phyloP scores from a whole-genome alignment of 1,284 basidiomycete genomes.

The Microbotryum lychnidis-dioicae region DNA sequence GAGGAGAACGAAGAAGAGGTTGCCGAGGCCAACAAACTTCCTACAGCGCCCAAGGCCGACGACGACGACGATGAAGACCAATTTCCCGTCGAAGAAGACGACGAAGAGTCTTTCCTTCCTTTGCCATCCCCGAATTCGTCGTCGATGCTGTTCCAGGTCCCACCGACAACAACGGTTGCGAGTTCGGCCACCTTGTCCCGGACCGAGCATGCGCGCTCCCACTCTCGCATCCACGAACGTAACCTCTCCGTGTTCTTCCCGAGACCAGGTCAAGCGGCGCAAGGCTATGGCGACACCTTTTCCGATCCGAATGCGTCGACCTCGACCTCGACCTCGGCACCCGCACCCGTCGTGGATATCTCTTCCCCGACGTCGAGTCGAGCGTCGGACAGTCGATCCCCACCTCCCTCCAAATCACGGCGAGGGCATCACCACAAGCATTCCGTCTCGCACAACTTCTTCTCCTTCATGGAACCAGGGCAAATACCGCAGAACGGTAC shows the following conservation, averaged over 20 bases:
- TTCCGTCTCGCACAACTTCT: slow-evolving; percentile 87
- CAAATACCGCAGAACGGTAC: not conserved
- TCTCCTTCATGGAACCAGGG: slow-evolving; percentile 61
- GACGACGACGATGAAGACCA: not conserved
- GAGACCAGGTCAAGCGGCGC: slow-evolving; percentile 57
- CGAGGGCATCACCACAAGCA: slow-evolving; percentile 59
- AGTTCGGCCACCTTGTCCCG: not conserved
- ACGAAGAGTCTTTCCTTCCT: not conserved
- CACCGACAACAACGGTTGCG: not conserved
- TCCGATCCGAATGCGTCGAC: slow-evolving; percentile 41
- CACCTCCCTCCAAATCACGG: not conserved
- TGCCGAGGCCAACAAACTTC: not conserved
- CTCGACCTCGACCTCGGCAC: not conserved
- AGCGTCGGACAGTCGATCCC: not conserved
- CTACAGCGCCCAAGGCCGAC: not conserved
- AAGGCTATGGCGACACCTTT: slow-evolving; percentile 60
- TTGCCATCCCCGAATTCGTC: not conserved
- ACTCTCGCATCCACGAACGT: slow-evolving; percentile 72
- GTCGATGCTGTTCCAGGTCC: not conserved
- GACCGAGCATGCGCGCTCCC: slow-evolving; percentile 48
- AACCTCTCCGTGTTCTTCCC: slow-evolving; percentile 89
- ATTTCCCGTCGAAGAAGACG: not conserved
- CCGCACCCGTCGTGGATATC: not conserved
- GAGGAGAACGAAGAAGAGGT: not conserved
- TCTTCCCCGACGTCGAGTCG: not conserved